Percentiles rank a stretch among this genome's conserved stretches.
Evolutionary conservation across 768 basidiomycete species (phyloP).

Genomic region (Suillus subalutaceus): DNA sequence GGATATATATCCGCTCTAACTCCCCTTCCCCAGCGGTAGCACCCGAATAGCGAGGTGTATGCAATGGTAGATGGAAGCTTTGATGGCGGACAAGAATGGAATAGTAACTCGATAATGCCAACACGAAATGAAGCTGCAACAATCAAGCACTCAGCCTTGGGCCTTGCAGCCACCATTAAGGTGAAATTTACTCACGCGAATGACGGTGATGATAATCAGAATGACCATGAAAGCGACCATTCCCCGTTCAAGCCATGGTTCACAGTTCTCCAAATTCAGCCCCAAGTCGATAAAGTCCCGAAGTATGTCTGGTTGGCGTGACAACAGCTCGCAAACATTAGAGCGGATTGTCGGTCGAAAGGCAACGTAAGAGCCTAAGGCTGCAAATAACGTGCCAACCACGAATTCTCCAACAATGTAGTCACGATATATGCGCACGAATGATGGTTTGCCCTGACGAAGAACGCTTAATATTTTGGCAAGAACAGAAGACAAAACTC

Average conservation of each 20-base stretch:
- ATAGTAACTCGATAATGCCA: conserved; percentile 71
- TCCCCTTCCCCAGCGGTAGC: conserved; percentile 28
- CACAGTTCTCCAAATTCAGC: conserved; percentile 78
- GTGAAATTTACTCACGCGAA: conserved; percentile 55
- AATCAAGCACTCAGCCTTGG: conserved; percentile 7
- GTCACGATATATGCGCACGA: conserved; percentile 81
- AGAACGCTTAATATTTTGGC: not conserved
- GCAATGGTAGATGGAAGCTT: conserved; percentile 21
- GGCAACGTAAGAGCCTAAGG: conserved; percentile 58
- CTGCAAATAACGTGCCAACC: conserved; percentile 63
- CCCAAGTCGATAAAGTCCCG: conserved; percentile 71
- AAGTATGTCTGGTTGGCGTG: conserved; percentile 75
- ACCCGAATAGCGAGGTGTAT: conserved; percentile 19
- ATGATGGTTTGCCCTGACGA: conserved; percentile 59
- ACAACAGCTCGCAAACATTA: conserved; percentile 72
- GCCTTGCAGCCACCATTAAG: not conserved
- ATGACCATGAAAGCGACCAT: conserved; percentile 59
- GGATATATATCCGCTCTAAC: conserved; percentile 65
- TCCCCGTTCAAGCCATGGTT: conserved; percentile 73
- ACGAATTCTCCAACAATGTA: conserved; percentile 80
- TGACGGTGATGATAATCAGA: conserved; percentile 62
- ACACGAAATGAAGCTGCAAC: conserved; percentile 71
- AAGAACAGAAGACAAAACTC: not conserved
- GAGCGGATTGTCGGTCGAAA: conserved; percentile 59
- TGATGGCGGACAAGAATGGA: conserved; percentile 52